Percentiles rank a stretch among this genome's conserved stretches.
These are phyloP conservation scores for Castanea mollissima DNA, from an alignment of 306 rosid species.

Conservation along the genomic window DNA sequence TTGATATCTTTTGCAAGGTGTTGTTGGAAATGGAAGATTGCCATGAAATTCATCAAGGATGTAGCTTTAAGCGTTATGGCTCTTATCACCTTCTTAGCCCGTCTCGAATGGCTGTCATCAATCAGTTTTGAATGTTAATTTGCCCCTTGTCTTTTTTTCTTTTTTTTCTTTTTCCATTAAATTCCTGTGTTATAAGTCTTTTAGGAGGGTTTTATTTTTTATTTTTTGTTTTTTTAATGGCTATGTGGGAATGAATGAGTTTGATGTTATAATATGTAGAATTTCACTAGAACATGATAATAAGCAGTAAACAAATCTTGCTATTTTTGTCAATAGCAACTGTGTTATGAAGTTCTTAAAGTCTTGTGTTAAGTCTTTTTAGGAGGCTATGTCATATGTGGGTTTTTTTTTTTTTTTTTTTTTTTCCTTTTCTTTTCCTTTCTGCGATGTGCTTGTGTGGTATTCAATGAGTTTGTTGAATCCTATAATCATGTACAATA, in stretches of 20 bases:
- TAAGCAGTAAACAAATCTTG: neutral
- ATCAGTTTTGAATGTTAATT: conserved; percentile 28
- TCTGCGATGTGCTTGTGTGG: too few species aligned
- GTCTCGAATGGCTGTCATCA: conserved; percentile 30
- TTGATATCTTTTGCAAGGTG: conserved; percentile 57
- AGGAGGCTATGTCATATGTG: too few species aligned
- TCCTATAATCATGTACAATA: too few species aligned
- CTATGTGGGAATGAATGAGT: neutral
- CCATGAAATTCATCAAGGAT: conserved; percentile 29
- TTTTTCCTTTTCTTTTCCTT: too few species aligned
- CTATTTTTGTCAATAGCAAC: too few species aligned
- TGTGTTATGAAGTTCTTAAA: neutral
- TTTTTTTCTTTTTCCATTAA: neutral
- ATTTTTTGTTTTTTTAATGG: neutral
- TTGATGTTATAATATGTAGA: too few species aligned
- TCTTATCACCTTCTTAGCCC: conserved; percentile 60
- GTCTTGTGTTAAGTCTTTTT: neutral
- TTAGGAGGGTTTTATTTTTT: neutral
- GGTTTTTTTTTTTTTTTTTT: too few species aligned
- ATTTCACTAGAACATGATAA: neutral
- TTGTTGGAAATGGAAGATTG: conserved; percentile 63
- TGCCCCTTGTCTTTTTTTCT: neutral
- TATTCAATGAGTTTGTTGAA: too few species aligned
- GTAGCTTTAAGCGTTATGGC: conserved; percentile 44
- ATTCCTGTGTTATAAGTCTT: neutral